Percentiles rank a stretch among this genome's conserved stretches.
Conservation (phyloP, 2,329 filamentous ascomycete genomes). For the Mollisia scopiformis region DNA sequence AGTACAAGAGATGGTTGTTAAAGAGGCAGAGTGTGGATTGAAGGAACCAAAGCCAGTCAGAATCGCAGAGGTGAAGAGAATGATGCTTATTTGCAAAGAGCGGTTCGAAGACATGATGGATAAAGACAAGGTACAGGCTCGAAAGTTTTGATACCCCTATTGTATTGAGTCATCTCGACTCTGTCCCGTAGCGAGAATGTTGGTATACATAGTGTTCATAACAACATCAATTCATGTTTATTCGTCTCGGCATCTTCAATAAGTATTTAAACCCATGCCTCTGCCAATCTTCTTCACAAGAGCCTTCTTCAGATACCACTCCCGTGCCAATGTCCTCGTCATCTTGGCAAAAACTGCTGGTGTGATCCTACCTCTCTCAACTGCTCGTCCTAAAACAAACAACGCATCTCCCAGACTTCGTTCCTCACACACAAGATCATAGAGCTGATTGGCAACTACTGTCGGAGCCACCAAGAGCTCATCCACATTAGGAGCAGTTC, state of each 20-base stretch:
- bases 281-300: conserved; percentile 75
- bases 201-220: background rate
- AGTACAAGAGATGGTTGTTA: conserved; percentile 28
- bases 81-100: conserved; percentile 34
- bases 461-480: conserved; percentile 92
- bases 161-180: background rate
- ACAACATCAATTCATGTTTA: conserved; percentile 1
- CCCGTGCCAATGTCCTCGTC: conserved; percentile 73
- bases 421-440: conserved; percentile 87
- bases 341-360: conserved; percentile 78
- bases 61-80: conserved; percentile 33
- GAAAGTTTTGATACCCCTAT: conserved; percentile 9
- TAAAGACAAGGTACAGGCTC: conserved; percentile 13
- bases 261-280: conserved; percentile 67
- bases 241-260: conserved; percentile 11
- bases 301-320: conserved; percentile 85
- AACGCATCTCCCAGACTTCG: conserved; percentile 83
- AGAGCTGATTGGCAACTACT: conserved; percentile 90
- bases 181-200: background rate
- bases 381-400: conserved; percentile 75
- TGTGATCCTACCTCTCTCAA: conserved; percentile 72
- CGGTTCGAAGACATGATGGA: conserved; percentile 20
- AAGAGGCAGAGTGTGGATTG: conserved; percentile 34
- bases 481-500: conserved; percentile 78
- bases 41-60: conserved; percentile 34